phyloP scores from a whole-genome alignment of 305 asterid genomes.

The Fraxinus dipetala region DNA sequence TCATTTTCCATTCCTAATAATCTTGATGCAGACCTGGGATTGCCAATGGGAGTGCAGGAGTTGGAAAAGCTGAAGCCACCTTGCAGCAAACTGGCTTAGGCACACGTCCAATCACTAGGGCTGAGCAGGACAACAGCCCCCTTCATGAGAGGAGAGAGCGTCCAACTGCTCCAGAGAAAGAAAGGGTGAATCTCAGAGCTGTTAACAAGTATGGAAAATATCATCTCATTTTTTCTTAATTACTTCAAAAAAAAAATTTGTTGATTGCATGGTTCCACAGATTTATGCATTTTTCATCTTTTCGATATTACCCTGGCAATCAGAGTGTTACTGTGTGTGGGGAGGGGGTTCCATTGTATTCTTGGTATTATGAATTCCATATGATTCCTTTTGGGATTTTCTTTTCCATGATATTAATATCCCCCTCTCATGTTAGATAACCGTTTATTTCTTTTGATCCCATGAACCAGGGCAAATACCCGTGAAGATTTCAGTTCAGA shows the following conservation, averaged over 20 bases:
- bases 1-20: conserved; percentile 15
- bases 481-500: conserved; percentile 77
- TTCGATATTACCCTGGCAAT: background rate
- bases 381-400: conserved; percentile 11
- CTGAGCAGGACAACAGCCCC: conserved; percentile 64
- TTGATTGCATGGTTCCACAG: conserved; percentile 1
- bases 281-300: background rate
- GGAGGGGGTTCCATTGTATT: background rate
- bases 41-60: conserved; percentile 57
- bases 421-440: conserved; percentile 14
- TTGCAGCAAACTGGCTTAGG: conserved; percentile 57
- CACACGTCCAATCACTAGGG: conserved; percentile 60
- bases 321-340: background rate
- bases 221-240: conserved; percentile 7
- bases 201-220: conserved; percentile 62
- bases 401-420: background rate
- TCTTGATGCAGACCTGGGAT: conserved; percentile 53
- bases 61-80: conserved; percentile 65
- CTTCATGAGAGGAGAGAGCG: conserved; percentile 79
- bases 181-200: conserved; percentile 66
- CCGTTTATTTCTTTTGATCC: conserved; percentile 18
- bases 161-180: conserved; percentile 65
- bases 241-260: background rate
- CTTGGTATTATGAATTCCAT: conserved; percentile 17
- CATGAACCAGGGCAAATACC: conserved; percentile 57